A percentile compares a stretch with the other conserved stretches of the same genome.
Conservation (phyloP, 768 basidiomycete species). For the Lactarius deliciosus region DNA sequence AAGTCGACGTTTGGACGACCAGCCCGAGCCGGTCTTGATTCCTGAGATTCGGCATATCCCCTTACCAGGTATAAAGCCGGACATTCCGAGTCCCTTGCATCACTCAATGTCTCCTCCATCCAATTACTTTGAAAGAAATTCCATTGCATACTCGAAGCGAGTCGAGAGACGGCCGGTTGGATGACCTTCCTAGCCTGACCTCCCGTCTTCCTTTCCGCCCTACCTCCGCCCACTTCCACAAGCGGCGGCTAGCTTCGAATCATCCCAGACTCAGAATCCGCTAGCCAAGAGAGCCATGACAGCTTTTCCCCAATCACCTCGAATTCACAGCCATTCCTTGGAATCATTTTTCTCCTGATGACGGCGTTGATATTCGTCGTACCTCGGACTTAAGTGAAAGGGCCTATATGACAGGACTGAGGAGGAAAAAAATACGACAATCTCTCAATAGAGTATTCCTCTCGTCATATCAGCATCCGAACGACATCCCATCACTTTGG, state of each 20-base stretch:
- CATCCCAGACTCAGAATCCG: background rate
- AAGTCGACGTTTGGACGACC: background rate
- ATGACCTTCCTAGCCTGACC: background rate
- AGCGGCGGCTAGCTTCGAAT: background rate
- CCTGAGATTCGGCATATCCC: background rate
- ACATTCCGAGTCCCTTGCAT: constrained; percentile 17
- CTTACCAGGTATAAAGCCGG: constrained; percentile 20
- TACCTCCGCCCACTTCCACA: background rate
- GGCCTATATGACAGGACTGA: background rate
- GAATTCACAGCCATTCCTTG: background rate
- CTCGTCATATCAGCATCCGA: constrained; percentile 22
- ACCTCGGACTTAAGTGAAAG: constrained; percentile 17
- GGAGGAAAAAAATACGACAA: too few species aligned
- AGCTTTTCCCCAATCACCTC: background rate
- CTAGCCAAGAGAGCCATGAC: background rate
- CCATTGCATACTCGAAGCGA: background rate
- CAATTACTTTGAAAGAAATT: background rate
- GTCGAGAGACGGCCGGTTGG: background rate
- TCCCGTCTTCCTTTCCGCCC: background rate
- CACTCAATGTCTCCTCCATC: constrained; percentile 1
- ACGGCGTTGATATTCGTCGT: constrained; percentile 8
- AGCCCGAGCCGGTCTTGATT: background rate
- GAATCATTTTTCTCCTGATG: background rate
- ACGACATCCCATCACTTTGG: constrained; percentile 8
- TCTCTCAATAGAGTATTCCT: constrained; percentile 20